Base-by-base conservation (phyloP, 1,284 basidiomycete species). In the Sporisorium sorghi region DNA sequence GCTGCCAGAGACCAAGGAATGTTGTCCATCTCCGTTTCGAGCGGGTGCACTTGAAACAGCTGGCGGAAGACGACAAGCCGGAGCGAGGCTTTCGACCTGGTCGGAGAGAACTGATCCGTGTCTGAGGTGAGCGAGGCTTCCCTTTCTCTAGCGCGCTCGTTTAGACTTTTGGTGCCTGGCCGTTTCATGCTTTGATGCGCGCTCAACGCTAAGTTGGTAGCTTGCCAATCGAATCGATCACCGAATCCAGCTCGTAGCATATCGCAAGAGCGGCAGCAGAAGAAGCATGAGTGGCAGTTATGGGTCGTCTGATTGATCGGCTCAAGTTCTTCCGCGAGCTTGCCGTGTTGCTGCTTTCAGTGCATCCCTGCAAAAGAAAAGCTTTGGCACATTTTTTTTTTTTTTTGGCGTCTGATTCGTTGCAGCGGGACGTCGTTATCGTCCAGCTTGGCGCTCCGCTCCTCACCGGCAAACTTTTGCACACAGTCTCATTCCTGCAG, bases 101-200 rank as follows among this genome's bases (percentile, higher is more conserved):
- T 54, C 42, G 52, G 52, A 54, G 19, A 35, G 52, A 21, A 7
- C 21, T 46, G 30, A n/a, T 54, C 52, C 52, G 52, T 42, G 14
- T 37, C n/a, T 40, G n/a, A n/a, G n/a, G n/a, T n/a, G n/a, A n/a
- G n/a, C n/a, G n/a, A n/a, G n/a, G n/a, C 24, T 9, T 7, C 6
- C 33, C 33, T 35, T 32, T 32, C 28, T 24, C 4, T 9, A 12
- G 30, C 21, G 2, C 30, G 15, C 44, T 46, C 44, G 44, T 26
- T 46, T 46, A 46, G 17, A 14, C 33, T 8, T 46, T 10, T 21
- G 19, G 19, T 46, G 46, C 46, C 46, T 47, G 19, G 37, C 26
- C 9, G 19, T 17, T 30, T 47, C 46, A 47, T 30, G 46, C 46
- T 32, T 30, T 30, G n/a, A 40, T 40, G 37, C 37, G 37, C 3